Evolutionary conservation across 2,329 filamentous ascomycete genomes (phyloP).

Genomic region (Alternaria arborescens): DNA sequence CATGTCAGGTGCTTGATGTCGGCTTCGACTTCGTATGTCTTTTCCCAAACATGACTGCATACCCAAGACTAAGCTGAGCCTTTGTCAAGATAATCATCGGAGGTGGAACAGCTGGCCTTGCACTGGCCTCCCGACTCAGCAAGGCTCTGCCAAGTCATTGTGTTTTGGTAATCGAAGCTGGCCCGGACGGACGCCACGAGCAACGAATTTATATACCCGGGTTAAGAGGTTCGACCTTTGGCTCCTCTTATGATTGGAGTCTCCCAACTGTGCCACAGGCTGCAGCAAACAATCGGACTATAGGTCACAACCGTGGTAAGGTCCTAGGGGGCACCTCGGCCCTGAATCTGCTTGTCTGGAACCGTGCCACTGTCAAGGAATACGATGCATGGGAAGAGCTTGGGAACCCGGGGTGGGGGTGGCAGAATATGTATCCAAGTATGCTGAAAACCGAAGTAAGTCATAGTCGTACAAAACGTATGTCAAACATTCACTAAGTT

Average conservation of each 20-base stretch:
- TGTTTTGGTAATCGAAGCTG: slow-evolving; percentile 32
- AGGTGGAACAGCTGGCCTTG: slow-evolving; percentile 33
- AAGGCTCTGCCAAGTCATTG: slow-evolving; percentile 30
- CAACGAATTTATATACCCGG: slow-evolving; percentile 33
- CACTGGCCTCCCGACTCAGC: slow-evolving; percentile 37
- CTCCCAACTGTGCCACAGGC: slow-evolving; percentile 55
- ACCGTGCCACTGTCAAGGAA: slow-evolving; percentile 43
- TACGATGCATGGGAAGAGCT: slow-evolving; percentile 65
- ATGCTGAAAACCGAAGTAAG: slow-evolving; percentile 34
- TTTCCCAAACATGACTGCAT: not conserved
- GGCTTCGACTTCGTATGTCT: slow-evolving; percentile 14
- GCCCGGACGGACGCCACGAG: slow-evolving; percentile 34
- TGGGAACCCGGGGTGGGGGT: slow-evolving; percentile 65
- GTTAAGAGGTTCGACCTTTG: slow-evolving; percentile 29
- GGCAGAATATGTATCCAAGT: slow-evolving; percentile 53
- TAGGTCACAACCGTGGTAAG: slow-evolving; percentile 27
- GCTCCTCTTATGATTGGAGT: slow-evolving; percentile 42
- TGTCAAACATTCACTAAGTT: not conserved
- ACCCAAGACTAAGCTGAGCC: not conserved
- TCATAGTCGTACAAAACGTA: not conserved
- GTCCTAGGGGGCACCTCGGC: slow-evolving; percentile 47
- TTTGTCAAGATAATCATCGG: slow-evolving; percentile 19
- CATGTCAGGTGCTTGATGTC: not conserved
- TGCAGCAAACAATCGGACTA: slow-evolving; percentile 45
- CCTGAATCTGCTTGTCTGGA: slow-evolving; percentile 48